Percentiles rank a stretch among this genome's conserved stretches.
Evolutionary conservation across 331 rosid species (phyloP).

Genomic region (Quercus phellos): DNA sequence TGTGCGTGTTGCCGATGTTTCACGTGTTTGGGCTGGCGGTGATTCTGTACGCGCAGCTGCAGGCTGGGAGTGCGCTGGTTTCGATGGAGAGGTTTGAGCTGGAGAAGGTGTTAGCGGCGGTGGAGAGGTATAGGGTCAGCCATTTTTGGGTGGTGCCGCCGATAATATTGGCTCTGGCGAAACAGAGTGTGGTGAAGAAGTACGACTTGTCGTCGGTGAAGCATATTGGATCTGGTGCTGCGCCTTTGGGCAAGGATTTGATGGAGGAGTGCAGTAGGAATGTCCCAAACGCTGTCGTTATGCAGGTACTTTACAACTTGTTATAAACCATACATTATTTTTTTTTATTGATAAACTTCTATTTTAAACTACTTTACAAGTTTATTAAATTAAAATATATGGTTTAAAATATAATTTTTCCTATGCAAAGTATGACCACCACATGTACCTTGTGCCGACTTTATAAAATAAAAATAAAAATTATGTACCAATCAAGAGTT

Average conservation of each 20-base stretch:
- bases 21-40: constrained; percentile 69
- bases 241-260: constrained; percentile 80
- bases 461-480: too few relatives aligned
- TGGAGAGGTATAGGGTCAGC: constrained; percentile 57
- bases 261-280: constrained; percentile 63
- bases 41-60: constrained; percentile 51
- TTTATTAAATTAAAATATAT: too few relatives aligned
- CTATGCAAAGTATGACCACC: too few relatives aligned
- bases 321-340: too few relatives aligned
- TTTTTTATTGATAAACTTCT: too few relatives aligned
- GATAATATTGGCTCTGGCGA: constrained; percentile 59
- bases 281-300: constrained; percentile 41
- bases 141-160: constrained; percentile 83
- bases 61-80: constrained; percentile 50
- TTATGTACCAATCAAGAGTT: too few relatives aligned
- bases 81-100: constrained; percentile 51
- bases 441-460: too few relatives aligned
- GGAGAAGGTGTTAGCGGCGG: constrained; percentile 43
- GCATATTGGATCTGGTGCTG: constrained; percentile 77
- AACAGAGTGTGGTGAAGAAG: constrained; percentile 53
- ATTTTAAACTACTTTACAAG: too few relatives aligned
- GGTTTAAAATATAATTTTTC: too few relatives aligned
- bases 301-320: constrained; percentile 41
- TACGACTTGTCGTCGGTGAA: constrained; percentile 56
- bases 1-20: constrained; percentile 72